These are phyloP conservation scores for Cyberlindnera nakhonratchasimensis DNA, from an alignment of 805 yeast species.

Conservation along the genomic window DNA sequence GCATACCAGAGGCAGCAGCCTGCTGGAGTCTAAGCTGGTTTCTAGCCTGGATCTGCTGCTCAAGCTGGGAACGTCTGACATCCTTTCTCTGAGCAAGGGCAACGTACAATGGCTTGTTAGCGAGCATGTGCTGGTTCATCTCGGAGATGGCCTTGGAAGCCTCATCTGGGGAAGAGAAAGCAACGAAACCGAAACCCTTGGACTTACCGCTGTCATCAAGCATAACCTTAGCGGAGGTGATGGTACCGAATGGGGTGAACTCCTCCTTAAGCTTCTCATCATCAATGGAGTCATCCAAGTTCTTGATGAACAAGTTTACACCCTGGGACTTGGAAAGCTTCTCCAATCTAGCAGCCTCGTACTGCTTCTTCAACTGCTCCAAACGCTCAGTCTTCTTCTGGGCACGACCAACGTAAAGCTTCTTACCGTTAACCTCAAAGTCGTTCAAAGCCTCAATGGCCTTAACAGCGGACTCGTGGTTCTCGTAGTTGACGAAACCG, in stretches of 20 bases:
- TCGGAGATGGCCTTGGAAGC: constrained; percentile 97
- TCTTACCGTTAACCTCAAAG: constrained; percentile 78
- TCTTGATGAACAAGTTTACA: constrained; percentile 93
- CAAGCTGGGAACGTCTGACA: constrained; percentile 93
- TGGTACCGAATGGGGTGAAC: constrained; percentile 88
- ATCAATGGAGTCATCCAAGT: constrained; percentile 89
- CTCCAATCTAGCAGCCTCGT: constrained; percentile 89
- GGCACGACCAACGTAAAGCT: constrained; percentile 94
- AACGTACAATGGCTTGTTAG: constrained; percentile 95
- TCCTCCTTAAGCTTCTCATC: constrained; percentile 90
- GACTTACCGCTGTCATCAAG: constrained; percentile 91
- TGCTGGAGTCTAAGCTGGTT: constrained; percentile 98
- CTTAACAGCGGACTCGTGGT: constrained; percentile 82
- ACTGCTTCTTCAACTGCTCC: constrained; percentile 92
- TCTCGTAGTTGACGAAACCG: constrained; percentile 89
- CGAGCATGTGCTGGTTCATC: constrained; percentile 96
- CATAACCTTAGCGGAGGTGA: constrained; percentile 96
- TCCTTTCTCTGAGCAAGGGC: constrained; percentile 99
- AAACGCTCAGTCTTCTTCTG: constrained; percentile 98
- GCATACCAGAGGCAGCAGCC: constrained; percentile 83
- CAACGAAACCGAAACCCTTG: constrained; percentile 97
- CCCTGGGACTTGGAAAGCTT: constrained; percentile 94
- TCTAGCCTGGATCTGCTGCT: constrained; percentile 97
- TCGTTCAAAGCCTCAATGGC: constrained; percentile 93
- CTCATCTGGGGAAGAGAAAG: constrained; percentile 97